Evolutionary conservation across 139 green algal species (phyloP).

Genomic region (Coccomyxa sp.): DNA sequence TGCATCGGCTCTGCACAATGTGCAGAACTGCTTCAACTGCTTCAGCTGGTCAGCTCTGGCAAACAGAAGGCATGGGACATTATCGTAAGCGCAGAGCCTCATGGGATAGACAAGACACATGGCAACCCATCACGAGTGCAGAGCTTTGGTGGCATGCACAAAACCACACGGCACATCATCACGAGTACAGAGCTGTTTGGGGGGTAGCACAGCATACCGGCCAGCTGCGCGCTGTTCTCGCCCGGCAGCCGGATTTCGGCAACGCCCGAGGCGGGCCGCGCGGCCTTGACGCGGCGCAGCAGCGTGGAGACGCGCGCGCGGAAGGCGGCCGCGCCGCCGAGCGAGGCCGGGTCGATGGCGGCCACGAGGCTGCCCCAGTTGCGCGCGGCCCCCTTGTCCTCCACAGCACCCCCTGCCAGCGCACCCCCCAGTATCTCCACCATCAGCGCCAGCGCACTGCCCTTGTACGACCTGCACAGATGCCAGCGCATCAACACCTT

Average conservation of each 20-base stretch:
- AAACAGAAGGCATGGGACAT: too few relatives aligned
- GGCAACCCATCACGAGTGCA: too few relatives aligned
- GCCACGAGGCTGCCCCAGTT: slow-evolving; percentile 81
- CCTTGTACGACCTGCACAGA: slow-evolving; percentile 49
- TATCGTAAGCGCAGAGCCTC: too few relatives aligned
- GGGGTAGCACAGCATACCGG: slow-evolving; percentile 5
- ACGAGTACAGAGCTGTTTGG: too few relatives aligned
- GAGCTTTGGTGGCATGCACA: too few relatives aligned
- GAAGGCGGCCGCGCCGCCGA: slow-evolving; percentile 38
- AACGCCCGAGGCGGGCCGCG: slow-evolving; percentile 42
- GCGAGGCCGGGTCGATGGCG: slow-evolving; percentile 58
- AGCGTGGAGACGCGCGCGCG: slow-evolving; percentile 12
- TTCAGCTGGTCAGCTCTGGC: too few relatives aligned
- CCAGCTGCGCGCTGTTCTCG: slow-evolving; percentile 53
- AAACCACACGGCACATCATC: too few relatives aligned
- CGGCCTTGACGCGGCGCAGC: slow-evolving; percentile 47
- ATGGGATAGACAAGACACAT: too few relatives aligned
- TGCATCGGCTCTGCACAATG: too few relatives aligned
- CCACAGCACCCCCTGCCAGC: slow-evolving; percentile 63
- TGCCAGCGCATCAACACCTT: neutral
- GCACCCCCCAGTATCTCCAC: slow-evolving; percentile 73
- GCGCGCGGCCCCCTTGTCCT: slow-evolving; percentile 58
- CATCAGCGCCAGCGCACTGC: slow-evolving; percentile 65
- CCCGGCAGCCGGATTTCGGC: slow-evolving; percentile 67
- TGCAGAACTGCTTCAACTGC: too few relatives aligned